These are phyloP conservation scores for Cladochytrium tenue DNA, from an alignment of 371 early-diverging fungal genomes.

Conservation along the genomic window DNA sequence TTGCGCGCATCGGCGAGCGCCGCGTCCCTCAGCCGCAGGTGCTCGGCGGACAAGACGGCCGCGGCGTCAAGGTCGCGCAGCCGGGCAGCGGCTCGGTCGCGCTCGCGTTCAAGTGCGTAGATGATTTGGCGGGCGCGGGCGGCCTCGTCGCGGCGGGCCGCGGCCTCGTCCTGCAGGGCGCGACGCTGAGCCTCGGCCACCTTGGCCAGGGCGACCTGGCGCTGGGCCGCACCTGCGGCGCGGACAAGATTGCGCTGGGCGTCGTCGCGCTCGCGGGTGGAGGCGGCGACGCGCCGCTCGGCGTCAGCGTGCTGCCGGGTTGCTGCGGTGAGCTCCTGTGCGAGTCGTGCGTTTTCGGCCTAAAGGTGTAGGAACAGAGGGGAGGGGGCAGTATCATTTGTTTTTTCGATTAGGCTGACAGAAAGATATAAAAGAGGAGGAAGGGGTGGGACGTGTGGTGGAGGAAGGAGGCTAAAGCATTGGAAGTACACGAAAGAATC, in stretches of 20 bases:
- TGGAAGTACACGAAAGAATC: no score
- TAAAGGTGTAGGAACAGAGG: no score
- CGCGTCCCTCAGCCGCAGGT: conserved; percentile 36
- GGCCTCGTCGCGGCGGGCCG: conserved; percentile 41
- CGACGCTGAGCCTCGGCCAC: conserved; percentile 33
- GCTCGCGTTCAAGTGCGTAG: conserved; percentile 41
- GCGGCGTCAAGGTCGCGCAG: conserved; percentile 11
- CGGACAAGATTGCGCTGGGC: conserved; percentile 37
- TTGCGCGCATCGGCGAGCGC: conserved; percentile 38
- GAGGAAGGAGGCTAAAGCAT: no score
- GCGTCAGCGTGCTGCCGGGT: conserved; percentile 19
- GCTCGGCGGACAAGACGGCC: conserved; percentile 23
- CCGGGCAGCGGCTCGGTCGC: conserved; percentile 34
- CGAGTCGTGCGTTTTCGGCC: conserved; percentile 26
- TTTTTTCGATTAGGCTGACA: neutral
- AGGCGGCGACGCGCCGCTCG: conserved; percentile 19
- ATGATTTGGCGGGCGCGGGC: conserved; percentile 28
- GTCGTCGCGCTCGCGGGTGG: conserved; percentile 36
- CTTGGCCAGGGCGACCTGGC: conserved; percentile 37
- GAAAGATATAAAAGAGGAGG: neutral
- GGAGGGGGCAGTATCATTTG: neutral
- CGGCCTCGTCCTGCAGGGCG: conserved; percentile 43
- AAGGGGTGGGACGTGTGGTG: no score
- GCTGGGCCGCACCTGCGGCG: conserved; percentile 31
- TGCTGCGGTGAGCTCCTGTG: conserved; percentile 26